Percentiles rank a stretch among this genome's conserved stretches.
Evolutionary conservation across 2,329 filamentous ascomycete genomes (phyloP).

Genomic region (Nigrospora oryzae): DNA sequence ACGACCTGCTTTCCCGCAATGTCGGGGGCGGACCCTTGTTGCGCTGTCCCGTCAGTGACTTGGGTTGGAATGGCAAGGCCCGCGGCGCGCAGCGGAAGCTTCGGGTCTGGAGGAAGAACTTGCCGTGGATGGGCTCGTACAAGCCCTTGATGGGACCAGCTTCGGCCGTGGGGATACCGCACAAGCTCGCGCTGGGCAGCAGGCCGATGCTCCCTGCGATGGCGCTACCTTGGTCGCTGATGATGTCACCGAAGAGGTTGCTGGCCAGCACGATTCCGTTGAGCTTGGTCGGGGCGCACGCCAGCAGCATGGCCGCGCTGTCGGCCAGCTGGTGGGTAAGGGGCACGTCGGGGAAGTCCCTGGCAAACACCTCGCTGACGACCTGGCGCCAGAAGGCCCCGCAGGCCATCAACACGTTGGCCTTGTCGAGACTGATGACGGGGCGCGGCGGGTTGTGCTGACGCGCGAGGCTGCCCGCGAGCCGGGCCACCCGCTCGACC

Average conservation of each 20-base stretch:
- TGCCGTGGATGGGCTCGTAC: slow-evolving; percentile 95
- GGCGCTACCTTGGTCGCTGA: slow-evolving; percentile 13
- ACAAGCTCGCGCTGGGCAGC: slow-evolving; percentile 78
- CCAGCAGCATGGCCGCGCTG: slow-evolving; percentile 11
- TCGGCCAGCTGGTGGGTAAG: slow-evolving; percentile 13
- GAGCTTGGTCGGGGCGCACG: slow-evolving; percentile 7
- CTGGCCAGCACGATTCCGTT: slow-evolving; percentile 15
- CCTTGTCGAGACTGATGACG: slow-evolving; percentile 14
- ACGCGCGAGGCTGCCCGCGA: slow-evolving; percentile 59
- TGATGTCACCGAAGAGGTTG: slow-evolving; percentile 17
- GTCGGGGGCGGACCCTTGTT: slow-evolving; percentile 74
- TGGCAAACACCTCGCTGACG: slow-evolving; percentile 6
- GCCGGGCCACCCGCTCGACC: slow-evolving; percentile 61
- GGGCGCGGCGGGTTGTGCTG: slow-evolving; percentile 44
- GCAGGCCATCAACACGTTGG: slow-evolving; percentile 14
- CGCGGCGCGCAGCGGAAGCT: background rate
- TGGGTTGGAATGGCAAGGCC: background rate
- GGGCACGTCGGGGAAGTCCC: slow-evolving; percentile 10
- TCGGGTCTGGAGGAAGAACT: slow-evolving; percentile 9
- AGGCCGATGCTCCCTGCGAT: slow-evolving; percentile 74
- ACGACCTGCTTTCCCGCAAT: slow-evolving; percentile 88
- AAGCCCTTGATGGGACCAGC: slow-evolving; percentile 66
- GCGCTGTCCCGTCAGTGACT: background rate
- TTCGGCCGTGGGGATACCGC: slow-evolving; percentile 66
- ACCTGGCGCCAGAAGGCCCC: slow-evolving; percentile 12